These are phyloP conservation scores for Trichomonas tenax DNA, from an alignment of 208 protist species.

Conservation along the genomic window DNA sequence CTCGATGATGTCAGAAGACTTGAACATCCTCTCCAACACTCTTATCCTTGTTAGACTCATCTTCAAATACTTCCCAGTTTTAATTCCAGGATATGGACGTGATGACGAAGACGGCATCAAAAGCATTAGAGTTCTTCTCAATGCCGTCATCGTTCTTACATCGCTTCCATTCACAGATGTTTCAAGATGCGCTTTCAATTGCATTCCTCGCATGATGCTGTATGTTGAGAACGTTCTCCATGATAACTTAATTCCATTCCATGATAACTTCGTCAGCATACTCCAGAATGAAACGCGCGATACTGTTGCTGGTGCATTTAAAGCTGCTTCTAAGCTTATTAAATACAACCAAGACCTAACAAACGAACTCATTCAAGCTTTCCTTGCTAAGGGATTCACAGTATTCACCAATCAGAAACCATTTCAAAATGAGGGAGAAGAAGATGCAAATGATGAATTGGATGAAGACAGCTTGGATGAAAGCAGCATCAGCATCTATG, in stretches of 20 bases:
- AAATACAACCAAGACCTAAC: not conserved
- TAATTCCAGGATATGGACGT: not conserved
- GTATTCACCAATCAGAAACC: not conserved
- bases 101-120: not conserved
- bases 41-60: not conserved
- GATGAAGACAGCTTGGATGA: not conserved
- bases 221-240: not conserved
- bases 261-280: not conserved
- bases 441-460: not conserved
- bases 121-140: not conserved
- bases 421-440: not conserved
- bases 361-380: not conserved
- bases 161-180: not conserved
- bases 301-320: not conserved
- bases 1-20: not conserved
- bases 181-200: not conserved
- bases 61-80: not conserved
- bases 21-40: not conserved
- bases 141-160: not conserved
- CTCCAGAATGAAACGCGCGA: not conserved
- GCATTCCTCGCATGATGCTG: not conserved
- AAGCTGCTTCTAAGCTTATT: not conserved
- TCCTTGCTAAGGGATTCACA: not conserved
- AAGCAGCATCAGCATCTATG: not conserved
- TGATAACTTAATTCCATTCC: not conserved